phyloP scores from a whole-genome alignment of 2,329 filamentous ascomycete genomes.

The Purpureocillium takamizusanense region DNA sequence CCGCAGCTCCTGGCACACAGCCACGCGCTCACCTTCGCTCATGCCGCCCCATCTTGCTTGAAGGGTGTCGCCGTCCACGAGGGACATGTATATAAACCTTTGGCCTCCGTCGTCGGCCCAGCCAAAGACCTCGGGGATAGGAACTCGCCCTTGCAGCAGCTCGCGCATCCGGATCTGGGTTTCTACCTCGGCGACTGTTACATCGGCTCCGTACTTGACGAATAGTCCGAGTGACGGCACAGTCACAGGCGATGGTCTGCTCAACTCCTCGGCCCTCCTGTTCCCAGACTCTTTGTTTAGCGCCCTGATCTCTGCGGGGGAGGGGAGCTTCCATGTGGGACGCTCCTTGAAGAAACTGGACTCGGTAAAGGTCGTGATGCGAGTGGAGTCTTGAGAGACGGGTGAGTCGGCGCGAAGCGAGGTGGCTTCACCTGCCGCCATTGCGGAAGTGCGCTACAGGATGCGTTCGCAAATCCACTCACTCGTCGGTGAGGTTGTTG shows the following conservation, averaged over 20 bases:
- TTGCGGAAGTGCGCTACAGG: no score
- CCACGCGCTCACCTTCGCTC: constrained; percentile 10
- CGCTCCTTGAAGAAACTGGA: constrained; percentile 14
- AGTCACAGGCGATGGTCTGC: constrained; percentile 18
- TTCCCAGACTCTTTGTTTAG: constrained; percentile 13
- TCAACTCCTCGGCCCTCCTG: constrained; percentile 9
- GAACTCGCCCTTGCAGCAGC: constrained; percentile 13
- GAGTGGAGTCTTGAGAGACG: no score
- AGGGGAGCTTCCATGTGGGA: constrained; percentile 14
- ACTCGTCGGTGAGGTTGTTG: no score
- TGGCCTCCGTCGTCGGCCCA: constrained; percentile 11
- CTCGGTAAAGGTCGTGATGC: neutral
- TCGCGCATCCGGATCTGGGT: constrained; percentile 18
- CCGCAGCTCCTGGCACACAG: constrained; percentile 20
- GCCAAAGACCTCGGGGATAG: constrained; percentile 25
- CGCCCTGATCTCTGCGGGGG: constrained; percentile 17
- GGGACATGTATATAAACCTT: constrained; percentile 17
- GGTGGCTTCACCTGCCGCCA: no score
- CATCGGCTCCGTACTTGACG: constrained; percentile 24
- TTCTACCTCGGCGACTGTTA: constrained; percentile 18
- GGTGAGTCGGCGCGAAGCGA: neutral
- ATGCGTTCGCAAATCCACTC: no score
- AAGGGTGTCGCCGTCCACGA: constrained; percentile 13
- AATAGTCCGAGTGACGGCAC: constrained; percentile 21
- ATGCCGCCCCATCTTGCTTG: constrained; percentile 10